These are phyloP conservation scores for Neurospora tetrasperma DNA, from an alignment of 495 filamentous ascomycete species.

Conservation along the genomic window DNA sequence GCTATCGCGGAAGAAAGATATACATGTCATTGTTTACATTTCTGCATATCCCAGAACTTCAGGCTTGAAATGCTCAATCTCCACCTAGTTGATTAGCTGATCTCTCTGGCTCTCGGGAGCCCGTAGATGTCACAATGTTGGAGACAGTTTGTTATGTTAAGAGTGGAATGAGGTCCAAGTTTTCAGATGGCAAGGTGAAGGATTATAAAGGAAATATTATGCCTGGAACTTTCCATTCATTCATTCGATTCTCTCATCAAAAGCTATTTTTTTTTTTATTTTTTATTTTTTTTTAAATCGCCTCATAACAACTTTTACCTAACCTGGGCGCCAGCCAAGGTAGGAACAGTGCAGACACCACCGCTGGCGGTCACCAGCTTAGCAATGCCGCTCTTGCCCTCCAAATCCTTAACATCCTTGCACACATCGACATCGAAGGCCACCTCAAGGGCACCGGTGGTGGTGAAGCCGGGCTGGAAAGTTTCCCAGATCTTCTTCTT, in stretches of 20 bases:
- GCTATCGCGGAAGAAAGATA: too few species aligned
- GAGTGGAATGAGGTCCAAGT: too few species aligned
- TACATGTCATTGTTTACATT: too few species aligned
- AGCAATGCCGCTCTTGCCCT: conserved; percentile 51
- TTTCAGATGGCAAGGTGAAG: neutral
- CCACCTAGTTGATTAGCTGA: too few species aligned
- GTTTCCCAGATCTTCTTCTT: conserved; percentile 99
- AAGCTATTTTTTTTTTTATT: neutral
- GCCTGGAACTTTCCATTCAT: neutral
- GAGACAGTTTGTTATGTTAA: too few species aligned
- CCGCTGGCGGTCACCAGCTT: conserved; percentile 63
- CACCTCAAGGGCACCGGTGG: conserved; percentile 67
- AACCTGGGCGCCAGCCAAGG: conserved; percentile 59
- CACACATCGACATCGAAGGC: conserved; percentile 42
- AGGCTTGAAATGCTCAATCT: too few species aligned
- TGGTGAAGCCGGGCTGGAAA: conserved; percentile 89
- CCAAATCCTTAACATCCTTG: conserved; percentile 41
- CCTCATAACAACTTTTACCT: conserved; percentile 35
- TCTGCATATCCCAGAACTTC: too few species aligned
- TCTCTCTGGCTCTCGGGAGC: too few species aligned
- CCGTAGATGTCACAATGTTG: too few species aligned
- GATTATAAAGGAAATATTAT: neutral
- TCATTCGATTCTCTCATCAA: neutral
- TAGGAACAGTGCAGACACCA: conserved; percentile 64
- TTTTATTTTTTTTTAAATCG: neutral